Base-by-base conservation (phyloP, 2,329 filamentous ascomycete species). In the Arthrinium phaeospermum region DNA sequence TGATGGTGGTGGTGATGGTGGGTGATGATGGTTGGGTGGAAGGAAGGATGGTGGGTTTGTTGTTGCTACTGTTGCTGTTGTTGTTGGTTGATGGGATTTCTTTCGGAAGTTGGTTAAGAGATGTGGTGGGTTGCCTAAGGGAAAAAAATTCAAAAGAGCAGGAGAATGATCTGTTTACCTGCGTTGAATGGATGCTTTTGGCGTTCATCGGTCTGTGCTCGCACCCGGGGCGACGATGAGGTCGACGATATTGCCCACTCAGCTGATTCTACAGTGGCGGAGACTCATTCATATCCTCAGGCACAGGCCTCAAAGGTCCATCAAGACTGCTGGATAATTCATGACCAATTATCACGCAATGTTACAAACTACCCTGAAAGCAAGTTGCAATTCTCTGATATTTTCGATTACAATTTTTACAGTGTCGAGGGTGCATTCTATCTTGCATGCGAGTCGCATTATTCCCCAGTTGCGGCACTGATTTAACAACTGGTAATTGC, bases 291-390 rank as follows among this genome's bases (percentile, higher is more conserved):
- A 3, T 14, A 14, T 3, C 4, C 10, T 41, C 10, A 61, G 8
- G 3, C 19, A 64, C 1, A 2, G 4, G 4, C 30, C 14, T 22
- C 10, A 41, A 19, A 14, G 5, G 4, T 12, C 30, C 27, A 13
- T 22, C 1, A n/a, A 41, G 41, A 8, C 3, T 8, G 4, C 0
- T 4, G 1, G 19, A 1, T 8, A n/a, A n/a, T 2, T 7, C 19
- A 14, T 8, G 13, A 16, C 19, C 30, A 22, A 37, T n/a, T 2
- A 41, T 8, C 19, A 3, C n/a, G 8, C 19, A 61, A 19, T 10
- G 8, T 8, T 61, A 22, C 30, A 61, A 12, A 19, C 30, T 22
- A 12, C 57, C 34, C 34, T 22, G 27, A 34, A 34, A 22, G 16
- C 5, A 22, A 22, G 27, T 8, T 10, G 19, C 19, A 57, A 27